Conservation (phyloP, 2,329 filamentous ascomycete species). For the Apiospora marii region DNA sequence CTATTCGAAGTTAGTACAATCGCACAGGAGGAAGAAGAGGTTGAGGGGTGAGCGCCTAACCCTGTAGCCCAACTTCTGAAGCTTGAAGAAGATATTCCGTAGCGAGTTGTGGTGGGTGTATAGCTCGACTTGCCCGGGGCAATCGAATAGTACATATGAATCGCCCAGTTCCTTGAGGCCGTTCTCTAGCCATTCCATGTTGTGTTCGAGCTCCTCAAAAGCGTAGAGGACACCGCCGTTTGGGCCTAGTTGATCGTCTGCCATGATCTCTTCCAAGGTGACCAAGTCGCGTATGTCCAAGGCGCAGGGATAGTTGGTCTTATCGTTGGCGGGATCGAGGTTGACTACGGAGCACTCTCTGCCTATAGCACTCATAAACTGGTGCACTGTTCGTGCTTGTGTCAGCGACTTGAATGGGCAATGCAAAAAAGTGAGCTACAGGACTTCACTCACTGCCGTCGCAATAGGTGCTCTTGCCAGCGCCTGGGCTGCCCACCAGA, state of each 20-base stretch:
- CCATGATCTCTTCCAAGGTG: slow-evolving; percentile 94
- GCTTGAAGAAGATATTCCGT: slow-evolving; percentile 87
- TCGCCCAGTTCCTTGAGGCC: slow-evolving; percentile 82
- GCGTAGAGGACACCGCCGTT: slow-evolving; percentile 95
- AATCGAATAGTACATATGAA: slow-evolving; percentile 95
- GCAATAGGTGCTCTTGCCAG: slow-evolving; percentile 97
- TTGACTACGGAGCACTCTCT: slow-evolving; percentile 96
- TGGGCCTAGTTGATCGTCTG: slow-evolving; percentile 85
- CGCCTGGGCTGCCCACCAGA: slow-evolving; percentile 91
- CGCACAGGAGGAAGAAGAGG: neutral
- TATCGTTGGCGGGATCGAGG: slow-evolving; percentile 95
- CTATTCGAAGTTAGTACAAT: slow-evolving; percentile 56
- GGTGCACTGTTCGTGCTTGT: slow-evolving; percentile 70
- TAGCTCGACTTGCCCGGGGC: slow-evolving; percentile 94
- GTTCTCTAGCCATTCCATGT: slow-evolving; percentile 89
- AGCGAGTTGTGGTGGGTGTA: slow-evolving; percentile 95
- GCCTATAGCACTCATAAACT: slow-evolving; percentile 95
- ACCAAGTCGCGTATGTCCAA: slow-evolving; percentile 90
- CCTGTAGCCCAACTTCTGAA: slow-evolving; percentile 92
- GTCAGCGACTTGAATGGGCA: slow-evolving; percentile 24
- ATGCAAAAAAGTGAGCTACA: neutral
- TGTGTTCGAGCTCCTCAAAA: slow-evolving; percentile 92
- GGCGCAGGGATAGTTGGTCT: slow-evolving; percentile 85
- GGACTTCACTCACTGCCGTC: slow-evolving; percentile 75
- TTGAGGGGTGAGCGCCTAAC: slow-evolving; percentile 63